These are phyloP conservation scores for Platanthera zijinensis DNA, from an alignment of 106 monocot species.

Conservation along the genomic window DNA sequence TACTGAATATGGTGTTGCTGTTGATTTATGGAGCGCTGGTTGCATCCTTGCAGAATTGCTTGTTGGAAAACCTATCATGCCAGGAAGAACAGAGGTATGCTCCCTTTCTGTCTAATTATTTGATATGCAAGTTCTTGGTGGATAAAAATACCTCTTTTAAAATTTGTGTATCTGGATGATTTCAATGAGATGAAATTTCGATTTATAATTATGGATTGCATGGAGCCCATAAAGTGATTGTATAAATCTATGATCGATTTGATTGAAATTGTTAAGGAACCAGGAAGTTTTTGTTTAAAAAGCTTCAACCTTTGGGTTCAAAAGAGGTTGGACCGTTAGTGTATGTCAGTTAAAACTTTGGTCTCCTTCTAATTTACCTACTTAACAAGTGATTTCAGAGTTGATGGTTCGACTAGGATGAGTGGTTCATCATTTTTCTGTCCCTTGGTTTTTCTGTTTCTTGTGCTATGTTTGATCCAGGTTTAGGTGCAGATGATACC, in stretches of 20 bases:
- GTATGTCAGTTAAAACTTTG: too few relatives aligned
- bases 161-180: not conserved
- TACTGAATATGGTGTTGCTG: conserved; percentile 53
- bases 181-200: not conserved
- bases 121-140: not conserved
- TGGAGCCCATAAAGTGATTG: not conserved
- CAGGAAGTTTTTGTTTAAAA: too few relatives aligned
- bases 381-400: not conserved
- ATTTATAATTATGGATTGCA: not conserved
- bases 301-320: too few relatives aligned
- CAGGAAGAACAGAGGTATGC: conserved; percentile 82
- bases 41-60: conserved; percentile 86
- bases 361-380: too few relatives aligned
- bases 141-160: not conserved
- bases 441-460: too few relatives aligned
- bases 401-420: not conserved
- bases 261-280: not conserved
- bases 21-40: conserved; percentile 84
- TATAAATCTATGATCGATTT: not conserved
- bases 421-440: not conserved
- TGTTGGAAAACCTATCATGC: conserved; percentile 74
- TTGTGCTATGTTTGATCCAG: too few relatives aligned
- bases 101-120: not conserved
- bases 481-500: too few relatives aligned
- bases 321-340: too few relatives aligned